These are phyloP conservation scores for Balansia obtecta DNA, from an alignment of 2,329 filamentous ascomycete genomes.

Conservation along the genomic window DNA sequence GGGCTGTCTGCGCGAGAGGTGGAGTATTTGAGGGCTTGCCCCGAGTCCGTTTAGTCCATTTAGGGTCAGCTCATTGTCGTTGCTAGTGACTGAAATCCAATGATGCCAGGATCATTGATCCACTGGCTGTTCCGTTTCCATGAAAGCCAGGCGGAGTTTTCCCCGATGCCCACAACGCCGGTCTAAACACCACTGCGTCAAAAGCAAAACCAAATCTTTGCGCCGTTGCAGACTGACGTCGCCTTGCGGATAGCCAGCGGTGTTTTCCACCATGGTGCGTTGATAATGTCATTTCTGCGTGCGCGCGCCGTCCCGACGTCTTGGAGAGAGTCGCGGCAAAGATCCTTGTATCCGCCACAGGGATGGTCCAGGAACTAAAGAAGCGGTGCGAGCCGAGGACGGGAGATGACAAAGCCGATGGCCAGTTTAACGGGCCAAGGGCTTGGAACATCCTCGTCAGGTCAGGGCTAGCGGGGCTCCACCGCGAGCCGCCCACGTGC, in stretches of 20 bases:
- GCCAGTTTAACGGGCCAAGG: neutral
- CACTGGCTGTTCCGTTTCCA: neutral
- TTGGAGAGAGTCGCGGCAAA: constrained; percentile 11
- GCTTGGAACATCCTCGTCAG: neutral
- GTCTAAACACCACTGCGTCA: too few species aligned
- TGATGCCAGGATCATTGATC: neutral
- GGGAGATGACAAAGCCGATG: constrained; percentile 8
- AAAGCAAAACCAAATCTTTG: too few species aligned
- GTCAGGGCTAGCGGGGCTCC: constrained; percentile 7
- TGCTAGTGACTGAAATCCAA: neutral
- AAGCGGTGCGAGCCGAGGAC: constrained; percentile 26
- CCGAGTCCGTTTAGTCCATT: constrained; percentile 1
- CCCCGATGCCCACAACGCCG: neutral
- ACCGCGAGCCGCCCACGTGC: constrained; percentile 21
- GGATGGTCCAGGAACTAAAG: constrained; percentile 13
- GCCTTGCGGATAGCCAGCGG: neutral
- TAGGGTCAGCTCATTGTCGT: constrained; percentile 2
- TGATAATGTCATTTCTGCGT: neutral
- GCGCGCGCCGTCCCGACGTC: constrained; percentile 8
- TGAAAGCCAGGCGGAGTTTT: neutral
- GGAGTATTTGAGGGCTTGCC: constrained; percentile 5
- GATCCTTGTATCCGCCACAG: constrained; percentile 12
- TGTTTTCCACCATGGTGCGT: neutral
- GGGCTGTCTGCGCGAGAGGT: constrained; percentile 6
- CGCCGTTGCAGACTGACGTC: neutral